These are phyloP conservation scores for Verticillium longisporum DNA, from an alignment of 2,329 filamentous ascomycete genomes.

Conservation along the genomic window DNA sequence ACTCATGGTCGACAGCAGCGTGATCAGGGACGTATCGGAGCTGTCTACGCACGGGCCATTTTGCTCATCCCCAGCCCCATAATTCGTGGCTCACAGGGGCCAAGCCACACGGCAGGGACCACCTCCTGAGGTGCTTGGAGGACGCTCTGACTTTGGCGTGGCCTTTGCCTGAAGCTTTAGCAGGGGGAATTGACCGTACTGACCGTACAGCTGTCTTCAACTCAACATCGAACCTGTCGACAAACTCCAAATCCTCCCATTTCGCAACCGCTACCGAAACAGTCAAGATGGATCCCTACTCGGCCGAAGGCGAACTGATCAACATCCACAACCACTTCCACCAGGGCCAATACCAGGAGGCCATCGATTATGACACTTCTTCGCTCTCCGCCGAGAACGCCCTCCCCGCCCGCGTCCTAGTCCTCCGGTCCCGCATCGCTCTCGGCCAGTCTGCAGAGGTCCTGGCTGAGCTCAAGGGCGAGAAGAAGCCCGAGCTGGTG, in stretches of 20 bases:
- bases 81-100: background rate
- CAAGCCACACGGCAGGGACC: background rate
- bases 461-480: conserved; percentile 58
- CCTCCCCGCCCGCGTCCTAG: conserved; percentile 68
- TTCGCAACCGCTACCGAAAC: conserved; percentile 5
- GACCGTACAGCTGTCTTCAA: background rate
- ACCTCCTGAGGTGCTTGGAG: background rate
- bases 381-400: conserved; percentile 73
- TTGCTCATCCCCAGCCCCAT: background rate
- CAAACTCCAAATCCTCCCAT: background rate
- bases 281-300: conserved; percentile 60
- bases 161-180: background rate
- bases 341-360: conserved; percentile 79
- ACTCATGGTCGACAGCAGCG: background rate
- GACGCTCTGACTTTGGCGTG: background rate
- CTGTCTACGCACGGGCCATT: background rate
- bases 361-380: conserved; percentile 78
- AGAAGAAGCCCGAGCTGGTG: conserved; percentile 61
- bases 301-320: conserved; percentile 63
- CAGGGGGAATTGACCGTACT: background rate
- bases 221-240: background rate
- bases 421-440: conserved; percentile 76
- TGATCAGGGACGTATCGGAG: background rate
- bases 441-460: conserved; percentile 72
- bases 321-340: conserved; percentile 67